Base-by-base conservation (phyloP, 805 yeast genomes). In the Sugiyamaella valdiviana region DNA sequence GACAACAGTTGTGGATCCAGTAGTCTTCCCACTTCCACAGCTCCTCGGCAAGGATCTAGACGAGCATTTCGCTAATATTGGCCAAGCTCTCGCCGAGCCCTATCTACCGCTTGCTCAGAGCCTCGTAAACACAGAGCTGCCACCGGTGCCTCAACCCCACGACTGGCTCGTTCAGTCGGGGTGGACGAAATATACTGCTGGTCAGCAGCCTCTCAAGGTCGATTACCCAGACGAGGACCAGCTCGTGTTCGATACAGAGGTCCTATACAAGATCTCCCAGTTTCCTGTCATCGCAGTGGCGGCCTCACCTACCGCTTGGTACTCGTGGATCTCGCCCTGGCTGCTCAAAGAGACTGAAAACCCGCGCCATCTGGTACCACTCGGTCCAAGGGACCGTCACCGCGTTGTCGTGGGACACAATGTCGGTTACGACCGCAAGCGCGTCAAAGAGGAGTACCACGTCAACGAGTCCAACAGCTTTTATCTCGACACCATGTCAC, bases 291-390 rank as follows among this genome's bases (percentile, higher is more conserved):
- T 93, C 65, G 96, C 96, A 1, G 77, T 85, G 0, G 95, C 96
- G 9, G 81, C 75, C 1, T 80, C 96, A 0, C 63, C 73, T 0
- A 70, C 74, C 7, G 95, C 96, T 0, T 89, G 97, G 95, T 93
- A 90, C 61, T 80, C 82, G 0, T 93, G 99, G 99, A 81, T 88
- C 6, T 88, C 96, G 0, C 99, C 99, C 0, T 81, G 75, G 62
- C 63, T 93, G 17, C 73, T 84, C 1, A 77, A 76, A 2, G 80
- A 78, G 43, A 67, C 79, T 2, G 67, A 70, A 5, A 57, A 63
- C 2, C 59, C 67, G 16, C 49, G 59, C 6, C 95, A 88, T 57
- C 66, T 95, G 46, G 79, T 95, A 0, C 96, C 98, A 0, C 62
- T 91, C 62, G 79, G 85, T 52, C 71, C 80, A 0, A 63, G 64